These are phyloP conservation scores for Trichosporon sp. DNA, from an alignment of 1,284 basidiomycete genomes.

Conservation along the genomic window DNA sequence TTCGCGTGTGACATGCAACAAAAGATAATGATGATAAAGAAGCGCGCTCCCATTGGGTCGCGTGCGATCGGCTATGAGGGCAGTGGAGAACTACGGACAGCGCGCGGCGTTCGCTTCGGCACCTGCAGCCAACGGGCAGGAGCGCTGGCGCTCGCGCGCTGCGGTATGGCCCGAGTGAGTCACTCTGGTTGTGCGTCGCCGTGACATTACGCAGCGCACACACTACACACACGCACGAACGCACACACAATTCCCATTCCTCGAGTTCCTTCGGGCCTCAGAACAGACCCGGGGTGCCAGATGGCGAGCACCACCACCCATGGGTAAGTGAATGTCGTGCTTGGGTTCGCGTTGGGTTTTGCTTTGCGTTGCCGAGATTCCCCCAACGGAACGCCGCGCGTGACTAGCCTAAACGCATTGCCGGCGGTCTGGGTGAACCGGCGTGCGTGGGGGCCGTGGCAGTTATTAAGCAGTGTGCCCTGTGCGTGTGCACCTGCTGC, in stretches of 20 bases:
- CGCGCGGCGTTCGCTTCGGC: constrained; percentile 2
- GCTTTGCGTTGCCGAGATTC: constrained; percentile 5
- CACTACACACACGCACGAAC: background rate
- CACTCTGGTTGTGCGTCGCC: background rate
- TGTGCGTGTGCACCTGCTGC: background rate
- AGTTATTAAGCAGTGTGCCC: background rate
- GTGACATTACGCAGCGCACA: background rate
- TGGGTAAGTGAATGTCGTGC: background rate
- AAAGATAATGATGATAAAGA: constrained; percentile 18
- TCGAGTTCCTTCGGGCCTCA: background rate
- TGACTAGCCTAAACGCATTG: constrained; percentile 7
- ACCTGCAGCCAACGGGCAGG: background rate
- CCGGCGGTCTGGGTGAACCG: background rate
- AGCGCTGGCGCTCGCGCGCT: background rate
- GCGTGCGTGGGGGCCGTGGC: background rate
- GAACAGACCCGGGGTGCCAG: background rate
- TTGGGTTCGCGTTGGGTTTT: background rate
- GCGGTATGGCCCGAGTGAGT: constrained; percentile 2
- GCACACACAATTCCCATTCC: background rate
- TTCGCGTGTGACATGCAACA: constrained; percentile 3
- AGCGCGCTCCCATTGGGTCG: background rate
- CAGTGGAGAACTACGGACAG: background rate
- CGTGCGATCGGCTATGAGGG: background rate
- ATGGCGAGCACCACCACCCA: background rate
- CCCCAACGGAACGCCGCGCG: constrained; percentile 8